phyloP scores from a whole-genome alignment of 2,329 filamentous ascomycete genomes.

The Aspergillus ruber region DNA sequence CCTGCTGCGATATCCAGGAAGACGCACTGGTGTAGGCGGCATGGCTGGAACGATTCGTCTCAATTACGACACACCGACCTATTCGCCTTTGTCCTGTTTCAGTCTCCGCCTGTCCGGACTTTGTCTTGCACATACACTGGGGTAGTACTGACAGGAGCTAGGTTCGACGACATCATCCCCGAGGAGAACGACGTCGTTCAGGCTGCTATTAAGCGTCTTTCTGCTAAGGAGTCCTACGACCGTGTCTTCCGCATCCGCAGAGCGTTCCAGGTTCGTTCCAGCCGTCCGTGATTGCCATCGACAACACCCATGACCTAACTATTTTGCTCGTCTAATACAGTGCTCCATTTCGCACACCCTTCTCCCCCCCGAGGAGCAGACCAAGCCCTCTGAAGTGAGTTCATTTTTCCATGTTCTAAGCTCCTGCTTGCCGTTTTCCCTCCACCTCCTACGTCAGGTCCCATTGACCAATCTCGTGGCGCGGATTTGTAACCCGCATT shows the following conservation, averaged over 20 bases:
- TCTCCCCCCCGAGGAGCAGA: conserved; percentile 60
- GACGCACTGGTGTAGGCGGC: conserved; percentile 2
- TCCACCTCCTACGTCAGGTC: conserved; percentile 20
- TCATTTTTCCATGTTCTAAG: conserved; percentile 4
- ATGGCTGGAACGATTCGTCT: background rate
- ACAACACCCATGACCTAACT: conserved; percentile 4
- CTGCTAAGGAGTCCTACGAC: conserved; percentile 87
- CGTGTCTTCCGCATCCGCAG: conserved; percentile 95
- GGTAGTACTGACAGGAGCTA: conserved; percentile 35
- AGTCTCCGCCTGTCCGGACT: conserved; percentile 8
- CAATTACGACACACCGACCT: background rate
- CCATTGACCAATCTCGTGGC: conserved; percentile 29
- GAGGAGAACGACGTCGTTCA: conserved; percentile 87
- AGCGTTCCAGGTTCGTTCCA: conserved; percentile 68
- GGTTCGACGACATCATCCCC: conserved; percentile 88
- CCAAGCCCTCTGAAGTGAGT: conserved; percentile 60
- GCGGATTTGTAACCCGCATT: conserved; percentile 28
- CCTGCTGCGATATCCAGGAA: conserved; percentile 10
- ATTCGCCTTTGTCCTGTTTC: background rate
- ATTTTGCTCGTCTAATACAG: conserved; percentile 35
- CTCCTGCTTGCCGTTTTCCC: conserved; percentile 5
- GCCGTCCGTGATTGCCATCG: background rate
- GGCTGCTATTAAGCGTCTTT: conserved; percentile 82
- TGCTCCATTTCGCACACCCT: conserved; percentile 61
- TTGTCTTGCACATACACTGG: background rate